Conservation (phyloP, 805 yeast species). For the Candida fluviatilis region DNA sequence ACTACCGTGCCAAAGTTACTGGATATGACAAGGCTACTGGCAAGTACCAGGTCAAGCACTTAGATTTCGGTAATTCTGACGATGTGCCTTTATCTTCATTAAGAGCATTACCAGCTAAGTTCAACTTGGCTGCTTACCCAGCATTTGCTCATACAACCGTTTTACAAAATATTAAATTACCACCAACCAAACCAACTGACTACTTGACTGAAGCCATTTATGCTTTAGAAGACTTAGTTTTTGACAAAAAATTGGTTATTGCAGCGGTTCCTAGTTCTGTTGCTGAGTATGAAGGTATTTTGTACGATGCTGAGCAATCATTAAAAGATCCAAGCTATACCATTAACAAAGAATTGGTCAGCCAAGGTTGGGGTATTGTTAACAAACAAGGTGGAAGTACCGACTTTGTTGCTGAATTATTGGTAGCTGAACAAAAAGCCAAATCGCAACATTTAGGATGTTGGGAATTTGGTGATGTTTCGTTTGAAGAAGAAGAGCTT, state of each 20-base stretch:
- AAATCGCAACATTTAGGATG: slow-evolving; percentile 53
- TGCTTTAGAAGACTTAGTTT: slow-evolving; percentile 48
- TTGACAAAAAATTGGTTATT: slow-evolving; percentile 52
- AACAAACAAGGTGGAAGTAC: slow-evolving; percentile 25
- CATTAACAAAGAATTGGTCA: slow-evolving; percentile 55
- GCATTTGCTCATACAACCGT: slow-evolving; percentile 54
- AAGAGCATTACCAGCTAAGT: slow-evolving; percentile 51
- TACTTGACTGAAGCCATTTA: slow-evolving; percentile 52
- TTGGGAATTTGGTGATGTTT: slow-evolving; percentile 75
- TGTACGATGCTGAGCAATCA: slow-evolving; percentile 55
- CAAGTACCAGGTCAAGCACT: slow-evolving; percentile 48
- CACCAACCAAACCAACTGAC: slow-evolving; percentile 53
- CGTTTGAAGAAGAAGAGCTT: slow-evolving; percentile 47
- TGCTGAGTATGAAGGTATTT: slow-evolving; percentile 46
- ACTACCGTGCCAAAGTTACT: slow-evolving; percentile 54
- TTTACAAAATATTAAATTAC: slow-evolving; percentile 51
- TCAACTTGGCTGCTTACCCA: slow-evolving; percentile 34
- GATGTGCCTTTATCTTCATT: slow-evolving; percentile 41
- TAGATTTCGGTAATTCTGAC: slow-evolving; percentile 60
- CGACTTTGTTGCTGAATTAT: slow-evolving; percentile 30
- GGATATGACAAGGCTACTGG: slow-evolving; percentile 41
- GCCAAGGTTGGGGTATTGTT: slow-evolving; percentile 59
- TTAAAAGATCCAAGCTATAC: slow-evolving; percentile 52
- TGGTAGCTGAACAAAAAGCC: slow-evolving; percentile 46
- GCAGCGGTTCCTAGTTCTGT: slow-evolving; percentile 43